These are phyloP conservation scores for Fusarium tupiense DNA, from an alignment of 2,329 filamentous ascomycete species.

Conservation along the genomic window DNA sequence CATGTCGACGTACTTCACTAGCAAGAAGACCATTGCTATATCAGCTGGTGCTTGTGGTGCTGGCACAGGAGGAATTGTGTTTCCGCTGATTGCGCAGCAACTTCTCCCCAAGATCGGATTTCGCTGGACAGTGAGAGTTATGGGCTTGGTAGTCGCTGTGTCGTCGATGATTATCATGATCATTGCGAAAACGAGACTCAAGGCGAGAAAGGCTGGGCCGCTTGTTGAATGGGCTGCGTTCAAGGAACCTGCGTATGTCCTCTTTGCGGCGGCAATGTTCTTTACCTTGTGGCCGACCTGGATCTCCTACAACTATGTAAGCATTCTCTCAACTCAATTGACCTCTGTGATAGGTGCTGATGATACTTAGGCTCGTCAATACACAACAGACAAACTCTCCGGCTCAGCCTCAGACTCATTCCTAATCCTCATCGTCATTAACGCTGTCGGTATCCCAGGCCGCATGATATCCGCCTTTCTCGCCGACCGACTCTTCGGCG, in stretches of 20 bases:
- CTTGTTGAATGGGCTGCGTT: constrained; percentile 62
- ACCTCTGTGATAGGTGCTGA: neutral
- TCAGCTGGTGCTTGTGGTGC: constrained; percentile 69
- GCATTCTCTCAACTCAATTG: constrained; percentile 5
- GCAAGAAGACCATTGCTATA: constrained; percentile 67
- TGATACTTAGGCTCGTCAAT: constrained; percentile 48
- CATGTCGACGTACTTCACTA: constrained; percentile 68
- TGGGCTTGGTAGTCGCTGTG: constrained; percentile 68
- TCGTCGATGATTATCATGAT: constrained; percentile 51
- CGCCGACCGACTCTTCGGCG: constrained; percentile 63
- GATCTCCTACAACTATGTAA: constrained; percentile 59
- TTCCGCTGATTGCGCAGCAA: constrained; percentile 66
- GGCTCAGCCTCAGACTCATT: constrained; percentile 62
- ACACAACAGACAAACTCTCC: constrained; percentile 53
- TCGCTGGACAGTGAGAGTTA: constrained; percentile 69
- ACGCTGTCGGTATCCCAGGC: constrained; percentile 65
- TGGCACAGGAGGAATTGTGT: constrained; percentile 70
- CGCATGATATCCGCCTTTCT: constrained; percentile 65
- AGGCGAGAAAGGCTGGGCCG: constrained; percentile 59
- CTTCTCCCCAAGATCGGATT: constrained; percentile 70
- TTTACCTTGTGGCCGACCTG: constrained; percentile 60
- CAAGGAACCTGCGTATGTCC: constrained; percentile 56
- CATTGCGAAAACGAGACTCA: constrained; percentile 59
- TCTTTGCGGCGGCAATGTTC: constrained; percentile 50
- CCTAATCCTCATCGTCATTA: constrained; percentile 68